Conservation (phyloP, 768 basidiomycete genomes). For the Boletus subparvulus region DNA sequence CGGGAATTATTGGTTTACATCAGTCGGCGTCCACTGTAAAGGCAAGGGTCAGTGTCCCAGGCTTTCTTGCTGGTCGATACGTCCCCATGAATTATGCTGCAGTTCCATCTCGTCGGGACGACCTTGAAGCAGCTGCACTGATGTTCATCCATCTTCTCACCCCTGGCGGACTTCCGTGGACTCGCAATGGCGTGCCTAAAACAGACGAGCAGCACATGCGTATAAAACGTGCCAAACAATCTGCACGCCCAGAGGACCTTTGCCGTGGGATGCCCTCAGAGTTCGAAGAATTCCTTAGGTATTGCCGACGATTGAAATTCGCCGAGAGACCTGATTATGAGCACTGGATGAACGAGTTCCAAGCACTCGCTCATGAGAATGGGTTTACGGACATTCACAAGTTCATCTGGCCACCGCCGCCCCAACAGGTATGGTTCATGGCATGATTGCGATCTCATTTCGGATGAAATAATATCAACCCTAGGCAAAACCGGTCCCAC, state of each 20-base stretch:
- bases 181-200: slow-evolving; percentile 76
- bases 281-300: slow-evolving; percentile 76
- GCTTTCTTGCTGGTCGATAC: slow-evolving; percentile 12
- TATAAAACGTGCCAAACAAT: slow-evolving; percentile 63
- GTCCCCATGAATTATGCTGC: slow-evolving; percentile 22
- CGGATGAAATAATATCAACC: background rate
- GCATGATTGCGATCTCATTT: background rate
- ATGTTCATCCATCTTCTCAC: slow-evolving; percentile 82
- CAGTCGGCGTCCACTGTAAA: slow-evolving; percentile 74
- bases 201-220: slow-evolving; percentile 60
- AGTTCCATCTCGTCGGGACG: slow-evolving; percentile 80
- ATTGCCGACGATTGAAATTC: slow-evolving; percentile 68
- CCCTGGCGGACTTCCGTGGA: slow-evolving; percentile 75
- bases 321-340: slow-evolving; percentile 68
- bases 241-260: slow-evolving; percentile 60
- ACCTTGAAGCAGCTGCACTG: slow-evolving; percentile 72
- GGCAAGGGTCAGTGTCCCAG: slow-evolving; percentile 54
- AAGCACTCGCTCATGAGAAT: slow-evolving; percentile 54
- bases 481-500: slow-evolving; percentile 33
- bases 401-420: slow-evolving; percentile 75
- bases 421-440: slow-evolving; percentile 28
- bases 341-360: slow-evolving; percentile 64
- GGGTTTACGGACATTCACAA: slow-evolving; percentile 59
- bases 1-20: slow-evolving; percentile 85
- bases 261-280: slow-evolving; percentile 66